These are phyloP conservation scores for Saccharomycopsis fibuligera DNA, from an alignment of 805 yeast species.

Conservation along the genomic window DNA sequence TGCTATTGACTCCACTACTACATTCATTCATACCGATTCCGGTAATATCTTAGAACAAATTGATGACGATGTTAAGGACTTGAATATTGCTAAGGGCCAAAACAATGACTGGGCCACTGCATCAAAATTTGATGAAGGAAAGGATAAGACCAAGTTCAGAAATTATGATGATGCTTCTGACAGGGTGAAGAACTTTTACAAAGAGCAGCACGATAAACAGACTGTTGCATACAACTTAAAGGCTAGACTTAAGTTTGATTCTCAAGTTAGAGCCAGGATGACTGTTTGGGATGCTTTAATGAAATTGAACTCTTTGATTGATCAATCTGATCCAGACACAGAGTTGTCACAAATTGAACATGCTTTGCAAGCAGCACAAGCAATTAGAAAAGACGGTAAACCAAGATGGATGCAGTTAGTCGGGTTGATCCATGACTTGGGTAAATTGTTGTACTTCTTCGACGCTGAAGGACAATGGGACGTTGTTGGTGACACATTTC, in stretches of 20 bases:
- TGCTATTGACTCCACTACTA: constrained; percentile 3
- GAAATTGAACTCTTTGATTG: constrained; percentile 53
- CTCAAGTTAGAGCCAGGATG: constrained; percentile 60
- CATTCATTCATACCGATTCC: constrained; percentile 16
- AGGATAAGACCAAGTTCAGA: constrained; percentile 40
- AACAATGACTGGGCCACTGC: constrained; percentile 10
- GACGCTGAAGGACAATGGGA: constrained; percentile 79
- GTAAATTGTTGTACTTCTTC: constrained; percentile 62
- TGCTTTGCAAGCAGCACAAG: constrained; percentile 70
- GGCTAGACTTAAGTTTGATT: constrained; percentile 61
- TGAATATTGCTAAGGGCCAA: constrained; percentile 12
- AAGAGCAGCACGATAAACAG: constrained; percentile 61
- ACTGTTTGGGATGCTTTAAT: constrained; percentile 65
- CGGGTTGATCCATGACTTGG: constrained; percentile 65
- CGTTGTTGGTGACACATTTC: constrained; percentile 73
- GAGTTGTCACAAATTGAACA: constrained; percentile 69
- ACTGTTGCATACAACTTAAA: constrained; percentile 68
- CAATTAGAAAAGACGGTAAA: constrained; percentile 57
- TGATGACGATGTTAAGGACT: constrained; percentile 16
- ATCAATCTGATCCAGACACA: constrained; percentile 70
- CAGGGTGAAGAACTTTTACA: constrained; percentile 58
- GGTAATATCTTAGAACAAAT: constrained; percentile 15
- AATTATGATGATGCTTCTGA: constrained; percentile 66
- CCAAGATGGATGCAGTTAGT: constrained; percentile 74
- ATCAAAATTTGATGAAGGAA: constrained; percentile 23